A percentile compares a stretch with the other conserved stretches of the same genome.
Evolutionary conservation across 805 yeast genomes (phyloP).

Genomic region (Wickerhamomyces mucosus): DNA sequence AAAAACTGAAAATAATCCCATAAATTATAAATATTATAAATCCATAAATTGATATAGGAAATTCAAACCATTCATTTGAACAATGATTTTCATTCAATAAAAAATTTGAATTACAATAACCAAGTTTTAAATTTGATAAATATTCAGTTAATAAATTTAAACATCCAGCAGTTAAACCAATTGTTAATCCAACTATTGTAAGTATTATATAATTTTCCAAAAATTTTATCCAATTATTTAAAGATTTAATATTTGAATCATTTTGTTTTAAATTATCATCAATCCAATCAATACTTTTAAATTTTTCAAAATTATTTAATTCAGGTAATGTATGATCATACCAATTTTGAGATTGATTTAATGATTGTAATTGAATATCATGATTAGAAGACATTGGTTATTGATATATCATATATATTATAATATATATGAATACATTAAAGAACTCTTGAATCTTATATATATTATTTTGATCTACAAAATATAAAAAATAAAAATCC

Average conservation of each 20-base stretch:
- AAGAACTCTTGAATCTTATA: too few species aligned
- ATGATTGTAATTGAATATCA: too few species aligned
- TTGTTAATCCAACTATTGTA: slow-evolving; percentile 61
- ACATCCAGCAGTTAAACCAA: slow-evolving; percentile 79
- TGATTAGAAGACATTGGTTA: too few species aligned
- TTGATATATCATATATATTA: too few species aligned
- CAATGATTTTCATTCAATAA: slow-evolving; percentile 71
- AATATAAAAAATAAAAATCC: too few species aligned
- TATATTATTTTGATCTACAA: too few species aligned
- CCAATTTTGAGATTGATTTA: too few species aligned
- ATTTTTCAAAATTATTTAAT: slow-evolving; percentile 44
- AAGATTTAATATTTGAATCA: slow-evolving; percentile 6
- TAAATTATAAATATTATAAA: slow-evolving; percentile 51
- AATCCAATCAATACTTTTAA: slow-evolving; percentile 63
- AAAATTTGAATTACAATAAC: slow-evolving; percentile 64
- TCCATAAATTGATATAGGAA: slow-evolving; percentile 35
- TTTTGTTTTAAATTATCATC: slow-evolving; percentile 49
- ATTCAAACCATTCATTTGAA: slow-evolving; percentile 48
- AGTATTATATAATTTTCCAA: slow-evolving; percentile 51
- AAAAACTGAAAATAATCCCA: slow-evolving; percentile 51
- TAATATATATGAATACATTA: too few species aligned
- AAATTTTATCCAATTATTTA: slow-evolving; percentile 3
- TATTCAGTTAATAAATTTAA: slow-evolving; percentile 80
- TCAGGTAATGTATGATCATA: too few species aligned
- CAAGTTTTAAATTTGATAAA: slow-evolving; percentile 69